Percentiles rank a stretch among this genome's conserved stretches.
These are phyloP conservation scores for Pseudonitzschia pungens DNA, from an alignment of 108 stramenopile genomes.

Conservation along the genomic window DNA sequence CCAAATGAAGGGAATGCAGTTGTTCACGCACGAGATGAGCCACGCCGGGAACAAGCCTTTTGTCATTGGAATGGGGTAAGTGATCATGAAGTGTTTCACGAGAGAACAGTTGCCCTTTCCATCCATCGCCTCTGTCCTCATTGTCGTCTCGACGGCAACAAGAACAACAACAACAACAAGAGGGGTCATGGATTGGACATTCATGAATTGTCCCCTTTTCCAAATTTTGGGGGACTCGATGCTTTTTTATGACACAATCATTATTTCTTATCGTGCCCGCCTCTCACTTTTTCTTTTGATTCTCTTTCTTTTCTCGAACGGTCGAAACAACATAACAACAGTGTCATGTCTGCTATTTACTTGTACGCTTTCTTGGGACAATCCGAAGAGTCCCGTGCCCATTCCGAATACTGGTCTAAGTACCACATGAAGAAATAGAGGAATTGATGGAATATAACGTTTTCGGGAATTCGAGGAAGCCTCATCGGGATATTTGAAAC, in stretches of 20 bases:
- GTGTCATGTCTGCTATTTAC: constrained; percentile 37
- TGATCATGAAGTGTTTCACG: no score
- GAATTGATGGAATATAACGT: no score
- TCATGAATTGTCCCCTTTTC: background rate
- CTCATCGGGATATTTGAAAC: no score
- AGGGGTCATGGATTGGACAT: background rate
- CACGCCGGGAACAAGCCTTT: constrained; percentile 80
- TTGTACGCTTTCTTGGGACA: constrained; percentile 27
- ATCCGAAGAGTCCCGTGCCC: constrained; percentile 17
- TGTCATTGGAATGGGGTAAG: constrained; percentile 75
- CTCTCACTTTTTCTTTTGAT: background rate
- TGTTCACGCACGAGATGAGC: constrained; percentile 71
- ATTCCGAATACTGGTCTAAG: constrained; percentile 38
- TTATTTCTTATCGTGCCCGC: no score
- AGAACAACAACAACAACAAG: no score
- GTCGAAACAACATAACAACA: background rate
- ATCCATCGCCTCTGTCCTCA: no score
- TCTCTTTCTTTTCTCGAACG: background rate
- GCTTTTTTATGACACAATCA: no score
- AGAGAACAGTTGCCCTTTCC: no score
- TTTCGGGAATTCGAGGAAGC: no score
- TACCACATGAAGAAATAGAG: constrained; percentile 31
- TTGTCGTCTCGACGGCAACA: no score
- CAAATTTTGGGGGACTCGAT: no score
- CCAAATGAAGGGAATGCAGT: constrained; percentile 72